Evolutionary conservation across 805 yeast species (phyloP), one percentile per base, ranked within the genome.

Genomic region (Candida berthetii): DNA sequence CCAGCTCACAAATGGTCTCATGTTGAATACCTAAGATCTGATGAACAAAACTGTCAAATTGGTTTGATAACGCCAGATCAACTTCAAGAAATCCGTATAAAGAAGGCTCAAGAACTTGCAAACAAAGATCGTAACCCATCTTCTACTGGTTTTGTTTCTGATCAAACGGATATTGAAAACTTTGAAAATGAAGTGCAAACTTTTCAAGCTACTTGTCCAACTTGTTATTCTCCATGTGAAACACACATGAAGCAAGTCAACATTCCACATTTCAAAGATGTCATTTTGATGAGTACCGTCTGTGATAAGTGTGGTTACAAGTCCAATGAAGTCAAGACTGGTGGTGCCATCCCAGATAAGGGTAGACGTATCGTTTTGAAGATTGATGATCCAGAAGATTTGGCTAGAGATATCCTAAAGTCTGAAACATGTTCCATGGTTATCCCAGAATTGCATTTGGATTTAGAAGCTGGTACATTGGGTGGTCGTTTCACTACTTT

Each of bases 401-500:
- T 93, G 54, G 82, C 95, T 31, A 80, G 99, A 68, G 99, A 93
- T 61, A 84, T 93, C 43, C 74, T 93, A 54, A 93, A 93, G 66
- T 82, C 95, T 15, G 99, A 93, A 68, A 85, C 96, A 13, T 91
- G 98, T 68, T 83, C 89, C 4, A 58, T 93, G 65, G 66, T 64
- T 17, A 74, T 91, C 43, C 98, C 99, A 4, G 99, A 93, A 66
- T 71, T 93, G 46, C 79, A 78, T 57, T 74, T 93, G 51, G 99
- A 93, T 62, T 76, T 93, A 55, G 87, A 90, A 14, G 90, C 96
- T 33, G 99, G 99, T 45, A 93, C 99, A 3, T 71, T 93, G 39
- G 99, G 99, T 46, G 99, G 99, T 43, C 78, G 99, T 60, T 93
- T 93, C 70, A 93, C 99, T 36, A 93, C 99, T 14, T 69, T 93